Evolutionary conservation across 2,329 filamentous ascomycete genomes (phyloP).

Genomic region (Aspergillus arachidicola): DNA sequence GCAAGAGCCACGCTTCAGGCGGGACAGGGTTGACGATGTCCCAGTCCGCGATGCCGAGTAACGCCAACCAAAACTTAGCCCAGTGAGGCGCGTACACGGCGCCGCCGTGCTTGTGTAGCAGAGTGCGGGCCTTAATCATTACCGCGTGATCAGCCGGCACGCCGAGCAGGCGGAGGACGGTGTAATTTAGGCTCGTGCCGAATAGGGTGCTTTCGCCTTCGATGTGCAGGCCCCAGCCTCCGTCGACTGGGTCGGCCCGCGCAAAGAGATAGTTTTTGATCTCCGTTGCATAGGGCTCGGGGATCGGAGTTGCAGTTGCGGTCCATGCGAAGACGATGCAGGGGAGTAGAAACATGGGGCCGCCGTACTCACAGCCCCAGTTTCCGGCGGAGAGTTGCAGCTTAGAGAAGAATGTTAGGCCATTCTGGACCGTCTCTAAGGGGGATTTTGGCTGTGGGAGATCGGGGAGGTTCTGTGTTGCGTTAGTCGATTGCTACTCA

Average conservation of each 20-base stretch:
- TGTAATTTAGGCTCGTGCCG: slow-evolving; percentile 9
- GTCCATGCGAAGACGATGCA: slow-evolving; percentile 6
- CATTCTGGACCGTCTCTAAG: background rate
- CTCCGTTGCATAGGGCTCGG: background rate
- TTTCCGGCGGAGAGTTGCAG: background rate
- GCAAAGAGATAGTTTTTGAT: slow-evolving; percentile 3
- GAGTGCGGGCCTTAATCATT: background rate
- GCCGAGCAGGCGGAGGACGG: slow-evolving; percentile 10
- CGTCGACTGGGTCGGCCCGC: background rate
- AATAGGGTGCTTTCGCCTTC: slow-evolving; percentile 5
- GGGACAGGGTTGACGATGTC: slow-evolving; percentile 7
- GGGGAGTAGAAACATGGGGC: slow-evolving; percentile 5
- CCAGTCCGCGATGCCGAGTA: slow-evolving; percentile 14
- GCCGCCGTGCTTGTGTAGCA: slow-evolving; percentile 3
- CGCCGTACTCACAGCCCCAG: slow-evolving; percentile 7
- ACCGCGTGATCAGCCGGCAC: background rate
- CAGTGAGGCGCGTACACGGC: slow-evolving; percentile 1
- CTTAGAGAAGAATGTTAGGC: background rate
- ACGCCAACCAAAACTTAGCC: slow-evolving; percentile 16
- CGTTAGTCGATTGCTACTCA: background rate
- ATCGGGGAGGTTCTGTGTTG: background rate
- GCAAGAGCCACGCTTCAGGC: slow-evolving; percentile 11
- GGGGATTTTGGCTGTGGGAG: background rate
- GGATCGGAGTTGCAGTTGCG: slow-evolving; percentile 1
- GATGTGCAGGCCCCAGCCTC: slow-evolving; percentile 11